A percentile compares a stretch with the other conserved stretches of the same genome.
phyloP scores from a whole-genome alignment of 2,329 filamentous ascomycete species.

The Calonectria multiphialidica region DNA sequence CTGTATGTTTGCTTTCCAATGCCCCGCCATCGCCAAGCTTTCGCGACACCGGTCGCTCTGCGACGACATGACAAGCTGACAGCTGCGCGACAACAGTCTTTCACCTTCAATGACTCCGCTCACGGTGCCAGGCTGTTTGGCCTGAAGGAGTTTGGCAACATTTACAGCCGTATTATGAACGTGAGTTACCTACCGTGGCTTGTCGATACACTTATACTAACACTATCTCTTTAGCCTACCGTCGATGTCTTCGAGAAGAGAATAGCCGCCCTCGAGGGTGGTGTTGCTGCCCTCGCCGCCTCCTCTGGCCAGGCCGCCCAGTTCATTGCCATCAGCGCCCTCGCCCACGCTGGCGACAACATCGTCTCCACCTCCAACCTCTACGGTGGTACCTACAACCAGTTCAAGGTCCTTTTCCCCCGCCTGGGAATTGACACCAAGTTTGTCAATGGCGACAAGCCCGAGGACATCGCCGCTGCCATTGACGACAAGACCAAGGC shows the following conservation, averaged over 20 bases:
- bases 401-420: slow-evolving; percentile 91
- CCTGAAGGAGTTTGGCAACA: slow-evolving; percentile 97
- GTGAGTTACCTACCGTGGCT: slow-evolving; percentile 59
- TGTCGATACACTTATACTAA: neutral
- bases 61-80: neutral
- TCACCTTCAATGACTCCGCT: slow-evolving; percentile 93
- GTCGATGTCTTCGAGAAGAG: slow-evolving; percentile 97
- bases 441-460: slow-evolving; percentile 85
- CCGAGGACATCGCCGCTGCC: slow-evolving; percentile 81
- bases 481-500: slow-evolving; percentile 97
- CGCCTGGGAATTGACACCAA: slow-evolving; percentile 90
- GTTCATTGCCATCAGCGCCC: slow-evolving; percentile 87
- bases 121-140: slow-evolving; percentile 95
- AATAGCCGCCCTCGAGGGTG: slow-evolving; percentile 94
- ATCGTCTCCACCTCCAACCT: slow-evolving; percentile 92
- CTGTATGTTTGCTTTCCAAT: slow-evolving; percentile 53
- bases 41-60: slow-evolving; percentile 1
- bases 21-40: neutral
- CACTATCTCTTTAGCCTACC: slow-evolving; percentile 74
- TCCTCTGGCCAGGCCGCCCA: slow-evolving; percentile 91
- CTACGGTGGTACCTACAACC: slow-evolving; percentile 97
- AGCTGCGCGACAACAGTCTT: slow-evolving; percentile 70
- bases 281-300: slow-evolving; percentile 86
- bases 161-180: slow-evolving; percentile 98
- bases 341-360: slow-evolving; percentile 92